These are phyloP conservation scores for Rhizomucor pusillus DNA, from an alignment of 371 early-diverging fungal genomes.

Conservation along the genomic window DNA sequence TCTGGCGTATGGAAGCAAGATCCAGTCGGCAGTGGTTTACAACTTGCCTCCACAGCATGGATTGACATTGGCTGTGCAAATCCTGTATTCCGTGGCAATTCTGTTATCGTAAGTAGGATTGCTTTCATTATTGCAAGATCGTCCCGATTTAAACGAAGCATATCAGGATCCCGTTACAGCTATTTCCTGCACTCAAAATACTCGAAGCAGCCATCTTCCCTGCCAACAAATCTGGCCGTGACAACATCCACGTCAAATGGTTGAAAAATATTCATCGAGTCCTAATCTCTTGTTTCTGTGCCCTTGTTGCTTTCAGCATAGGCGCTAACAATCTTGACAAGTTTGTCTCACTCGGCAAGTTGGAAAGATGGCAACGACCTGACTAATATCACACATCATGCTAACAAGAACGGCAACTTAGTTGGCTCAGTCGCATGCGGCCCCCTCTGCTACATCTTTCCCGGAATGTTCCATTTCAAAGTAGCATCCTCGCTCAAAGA, in stretches of 20 bases:
- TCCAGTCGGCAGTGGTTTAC: slow-evolving; percentile 67
- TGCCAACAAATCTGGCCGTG: slow-evolving; percentile 29
- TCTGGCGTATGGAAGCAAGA: slow-evolving; percentile 64
- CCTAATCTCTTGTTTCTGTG: slow-evolving; percentile 42
- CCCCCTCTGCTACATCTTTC: not conserved
- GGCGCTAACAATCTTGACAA: slow-evolving; percentile 71
- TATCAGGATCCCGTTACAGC: slow-evolving; percentile 54
- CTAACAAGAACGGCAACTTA: too few relatives aligned
- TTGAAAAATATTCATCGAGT: slow-evolving; percentile 64
- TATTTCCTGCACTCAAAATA: slow-evolving; percentile 77
- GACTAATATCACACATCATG: too few relatives aligned
- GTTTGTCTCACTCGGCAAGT: slow-evolving; percentile 55
- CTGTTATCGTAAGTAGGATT: too few relatives aligned
- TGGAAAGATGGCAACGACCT: too few relatives aligned
- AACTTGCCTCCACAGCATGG: slow-evolving; percentile 58
- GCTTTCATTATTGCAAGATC: too few relatives aligned
- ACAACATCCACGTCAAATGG: slow-evolving; percentile 53
- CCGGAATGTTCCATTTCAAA: slow-evolving; percentile 59
- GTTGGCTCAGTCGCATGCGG: too few relatives aligned
- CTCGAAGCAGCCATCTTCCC: slow-evolving; percentile 56
- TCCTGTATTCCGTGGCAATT: slow-evolving; percentile 25
- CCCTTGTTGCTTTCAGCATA: slow-evolving; percentile 53
- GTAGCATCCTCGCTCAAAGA: slow-evolving; percentile 27
- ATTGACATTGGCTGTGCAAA: slow-evolving; percentile 54
- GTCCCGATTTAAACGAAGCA: too few relatives aligned